These are phyloP conservation scores for Piper betle DNA, from an alignment of 164 flowering plant genomes.

Conservation along the genomic window DNA sequence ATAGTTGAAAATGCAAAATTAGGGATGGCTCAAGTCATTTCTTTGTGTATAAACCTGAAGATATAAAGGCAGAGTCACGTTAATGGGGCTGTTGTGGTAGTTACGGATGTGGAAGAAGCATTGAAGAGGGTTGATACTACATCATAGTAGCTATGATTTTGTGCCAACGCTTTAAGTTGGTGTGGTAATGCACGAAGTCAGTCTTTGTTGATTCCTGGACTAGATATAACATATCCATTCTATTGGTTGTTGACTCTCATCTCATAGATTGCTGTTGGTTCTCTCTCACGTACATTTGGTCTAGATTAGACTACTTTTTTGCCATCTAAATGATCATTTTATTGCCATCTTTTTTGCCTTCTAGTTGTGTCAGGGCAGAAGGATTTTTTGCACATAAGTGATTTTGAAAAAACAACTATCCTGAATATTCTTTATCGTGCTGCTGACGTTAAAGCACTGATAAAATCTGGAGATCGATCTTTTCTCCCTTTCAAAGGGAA, in stretches of 20 bases:
- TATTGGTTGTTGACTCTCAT: neutral
- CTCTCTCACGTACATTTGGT: neutral
- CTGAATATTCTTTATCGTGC: conserved; percentile 71
- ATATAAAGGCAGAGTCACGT: too few relatives aligned
- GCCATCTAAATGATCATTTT: neutral
- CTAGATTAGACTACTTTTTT: neutral
- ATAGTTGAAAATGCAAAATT: too few relatives aligned
- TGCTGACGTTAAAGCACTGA: conserved; percentile 59
- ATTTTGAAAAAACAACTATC: conserved; percentile 76
- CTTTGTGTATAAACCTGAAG: too few relatives aligned
- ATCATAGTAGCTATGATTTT: too few relatives aligned
- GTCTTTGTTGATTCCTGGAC: too few relatives aligned
- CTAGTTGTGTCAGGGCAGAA: conserved; percentile 43
- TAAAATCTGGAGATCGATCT: conserved; percentile 80
- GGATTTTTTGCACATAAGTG: conserved; percentile 80
- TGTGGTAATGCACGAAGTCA: too few relatives aligned
- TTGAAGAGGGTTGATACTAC: too few relatives aligned
- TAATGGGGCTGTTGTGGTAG: too few relatives aligned
- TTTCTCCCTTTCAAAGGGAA: conserved; percentile 88
- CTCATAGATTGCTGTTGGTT: neutral
- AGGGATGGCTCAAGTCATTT: too few relatives aligned
- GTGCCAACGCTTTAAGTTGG: too few relatives aligned
- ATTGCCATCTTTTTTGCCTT: neutral
- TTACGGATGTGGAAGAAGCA: too few relatives aligned
- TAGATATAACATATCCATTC: too few relatives aligned